Base-by-base conservation (phyloP, 306 rosid genomes). In the Calophaca sinica region DNA sequence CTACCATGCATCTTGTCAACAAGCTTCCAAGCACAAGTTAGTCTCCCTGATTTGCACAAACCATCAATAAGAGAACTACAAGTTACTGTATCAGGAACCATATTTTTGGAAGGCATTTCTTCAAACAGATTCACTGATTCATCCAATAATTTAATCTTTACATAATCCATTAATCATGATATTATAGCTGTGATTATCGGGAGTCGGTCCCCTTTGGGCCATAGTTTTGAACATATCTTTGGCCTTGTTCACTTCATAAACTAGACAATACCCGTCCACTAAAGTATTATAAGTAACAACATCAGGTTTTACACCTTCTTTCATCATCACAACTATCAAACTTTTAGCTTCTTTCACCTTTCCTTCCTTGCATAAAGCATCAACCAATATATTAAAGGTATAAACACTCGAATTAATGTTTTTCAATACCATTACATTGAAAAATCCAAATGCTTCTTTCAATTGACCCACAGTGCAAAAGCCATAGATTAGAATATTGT, bases 221-320 rank as follows among this genome's bases (percentile, higher is more conserved):
- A 70, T 36, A 5, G 5, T 36, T 12, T 70, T n/a, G n/a, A 70
- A 70, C 15, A 70, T 2, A 3, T 36, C 2, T 9, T 4, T 36
- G 9, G 74, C 74, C 20, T 52, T 44, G 9, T 2, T 44, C 6
- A 70, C 50, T 9, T 52, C 31, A 9, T 52, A 9, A 10, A 14
- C 28, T 51, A 70, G 26, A 20, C 74, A 70, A 36, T 70, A 52
- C 11, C 74, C 74, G 15, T 36, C 31, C 48, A 70, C 51, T 9
- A 52, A 36, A 70, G 29, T 3, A 51, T 5, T 35, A 31, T 52
- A 70, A 70, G 13, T 70, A 70, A 36, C 44, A 36, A 70, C n/a
- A 44, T 70, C 20, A 14, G 28, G 20, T 8, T 44, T 44, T 11
- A 12, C 44, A 7, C 44, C 55, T 5, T 1, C 12, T 67, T 48